These are phyloP conservation scores for Dipteronia dyeriana DNA, from an alignment of 345 rosid genomes.

Conservation along the genomic window DNA sequence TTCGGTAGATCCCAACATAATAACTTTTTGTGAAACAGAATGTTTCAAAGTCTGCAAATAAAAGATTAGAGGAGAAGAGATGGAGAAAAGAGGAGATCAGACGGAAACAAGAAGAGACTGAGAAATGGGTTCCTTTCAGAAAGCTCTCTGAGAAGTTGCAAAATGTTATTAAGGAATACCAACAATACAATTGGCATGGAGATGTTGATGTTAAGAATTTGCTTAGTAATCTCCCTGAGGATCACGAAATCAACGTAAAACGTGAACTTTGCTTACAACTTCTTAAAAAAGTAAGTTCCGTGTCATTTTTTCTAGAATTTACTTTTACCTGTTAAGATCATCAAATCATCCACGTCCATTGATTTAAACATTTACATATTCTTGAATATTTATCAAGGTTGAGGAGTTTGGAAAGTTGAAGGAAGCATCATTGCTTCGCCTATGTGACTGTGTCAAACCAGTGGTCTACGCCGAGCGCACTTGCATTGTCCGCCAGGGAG, in stretches of 20 bases:
- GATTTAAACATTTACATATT: background rate
- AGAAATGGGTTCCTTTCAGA: conserved; percentile 85
- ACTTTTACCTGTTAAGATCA: too few relatives aligned
- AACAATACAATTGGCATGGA: conserved; percentile 86
- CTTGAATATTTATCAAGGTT: background rate
- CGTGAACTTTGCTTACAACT: too few relatives aligned
- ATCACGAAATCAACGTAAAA: conserved; percentile 39
- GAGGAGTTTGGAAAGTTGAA: background rate
- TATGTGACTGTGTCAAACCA: background rate
- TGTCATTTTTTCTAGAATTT: too few relatives aligned
- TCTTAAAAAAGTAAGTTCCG: too few relatives aligned
- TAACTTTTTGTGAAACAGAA: too few relatives aligned
- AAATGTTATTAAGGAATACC: conserved; percentile 62
- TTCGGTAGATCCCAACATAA: too few relatives aligned
- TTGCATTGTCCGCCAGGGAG: too few relatives aligned
- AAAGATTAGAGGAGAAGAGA: too few relatives aligned
- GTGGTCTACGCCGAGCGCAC: background rate
- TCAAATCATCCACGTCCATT: background rate
- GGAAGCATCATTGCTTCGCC: background rate
- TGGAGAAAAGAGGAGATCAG: too few relatives aligned
- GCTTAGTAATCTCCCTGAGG: conserved; percentile 69
- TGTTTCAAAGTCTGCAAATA: too few relatives aligned
- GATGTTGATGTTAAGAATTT: conserved; percentile 76
- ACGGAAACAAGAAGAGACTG: conserved; percentile 46
- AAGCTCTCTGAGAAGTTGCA: conserved; percentile 63